These are phyloP conservation scores for Fusarium nygamai DNA, from an alignment of 2,329 filamentous ascomycete genomes.

Conservation along the genomic window DNA sequence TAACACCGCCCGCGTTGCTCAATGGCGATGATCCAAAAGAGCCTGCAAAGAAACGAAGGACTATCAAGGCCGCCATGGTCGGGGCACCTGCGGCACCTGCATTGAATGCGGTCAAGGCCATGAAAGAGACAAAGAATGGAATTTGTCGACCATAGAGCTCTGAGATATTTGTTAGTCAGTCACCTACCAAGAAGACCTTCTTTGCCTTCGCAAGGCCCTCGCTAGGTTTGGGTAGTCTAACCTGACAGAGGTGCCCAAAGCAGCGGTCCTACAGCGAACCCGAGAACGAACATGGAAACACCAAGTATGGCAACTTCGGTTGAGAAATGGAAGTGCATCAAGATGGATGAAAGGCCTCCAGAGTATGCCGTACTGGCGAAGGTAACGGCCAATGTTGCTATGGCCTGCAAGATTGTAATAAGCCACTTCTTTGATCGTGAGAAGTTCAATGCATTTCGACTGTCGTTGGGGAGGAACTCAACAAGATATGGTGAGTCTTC, in stretches of 20 bases:
- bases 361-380: constrained; percentile 76
- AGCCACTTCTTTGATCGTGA: constrained; percentile 69
- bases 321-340: constrained; percentile 62
- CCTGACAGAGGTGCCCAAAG: constrained; percentile 75
- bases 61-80: constrained; percentile 68
- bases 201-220: neutral
- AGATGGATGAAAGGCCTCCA: constrained; percentile 64
- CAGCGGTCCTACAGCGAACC: constrained; percentile 50
- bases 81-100: constrained; percentile 66
- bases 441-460: constrained; percentile 73
- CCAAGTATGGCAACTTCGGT: constrained; percentile 67
- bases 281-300: no score
- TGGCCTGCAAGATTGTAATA: constrained; percentile 69
- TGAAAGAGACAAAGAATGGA: constrained; percentile 68
- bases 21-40: constrained; percentile 70
- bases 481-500: constrained; percentile 74
- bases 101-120: constrained; percentile 69
- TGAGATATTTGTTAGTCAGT: constrained; percentile 50
- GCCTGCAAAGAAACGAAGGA: constrained; percentile 76
- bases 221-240: neutral
- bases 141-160: constrained; percentile 71
- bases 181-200: neutral
- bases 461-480: constrained; percentile 73
- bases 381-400: constrained; percentile 74
- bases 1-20: constrained; percentile 70